These are phyloP conservation scores for Colletotrichum sidae DNA, from an alignment of 2,329 filamentous ascomycete genomes.

Conservation along the genomic window DNA sequence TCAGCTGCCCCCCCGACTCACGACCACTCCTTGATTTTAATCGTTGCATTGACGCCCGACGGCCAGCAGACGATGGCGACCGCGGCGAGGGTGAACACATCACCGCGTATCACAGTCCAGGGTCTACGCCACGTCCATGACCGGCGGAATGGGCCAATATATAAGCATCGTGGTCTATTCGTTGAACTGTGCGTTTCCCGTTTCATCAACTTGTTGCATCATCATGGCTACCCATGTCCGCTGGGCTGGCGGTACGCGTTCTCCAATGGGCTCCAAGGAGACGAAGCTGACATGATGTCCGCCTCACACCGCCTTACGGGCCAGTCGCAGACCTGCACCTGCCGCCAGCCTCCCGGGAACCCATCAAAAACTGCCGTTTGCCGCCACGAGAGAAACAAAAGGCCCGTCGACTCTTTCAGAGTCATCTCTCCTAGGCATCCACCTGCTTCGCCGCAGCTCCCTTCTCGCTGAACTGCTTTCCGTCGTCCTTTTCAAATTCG, in stretches of 20 bases:
- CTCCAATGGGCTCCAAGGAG: conserved; percentile 10
- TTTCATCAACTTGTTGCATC: conserved; percentile 30
- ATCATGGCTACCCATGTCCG: conserved; percentile 12
- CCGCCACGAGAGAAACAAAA: conserved; percentile 17
- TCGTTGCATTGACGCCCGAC: conserved; percentile 26
- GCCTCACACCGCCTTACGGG: conserved; percentile 28
- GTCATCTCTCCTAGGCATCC: neutral
- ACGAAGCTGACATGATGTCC: conserved; percentile 24
- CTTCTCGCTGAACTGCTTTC: conserved; percentile 14
- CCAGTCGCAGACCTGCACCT: conserved; percentile 31
- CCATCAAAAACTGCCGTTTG: conserved; percentile 32
- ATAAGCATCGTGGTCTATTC: conserved; percentile 26
- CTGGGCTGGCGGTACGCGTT: conserved; percentile 1
- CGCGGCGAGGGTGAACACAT: conserved; percentile 1
- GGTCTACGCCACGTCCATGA: conserved; percentile 22
- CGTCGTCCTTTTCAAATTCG: conserved; percentile 28
- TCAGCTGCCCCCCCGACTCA: conserved; percentile 12
- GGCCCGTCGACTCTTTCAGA: neutral
- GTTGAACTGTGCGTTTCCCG: conserved; percentile 13
- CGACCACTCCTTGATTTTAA: neutral
- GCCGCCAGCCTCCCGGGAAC: conserved; percentile 18
- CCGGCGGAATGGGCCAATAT: conserved; percentile 5
- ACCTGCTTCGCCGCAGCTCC: conserved; percentile 11
- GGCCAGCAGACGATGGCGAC: conserved; percentile 2
- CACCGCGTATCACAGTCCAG: conserved; percentile 4